phyloP scores from a whole-genome alignment of 2,329 filamentous ascomycete genomes.

The Ophioceras dolichostomum region DNA sequence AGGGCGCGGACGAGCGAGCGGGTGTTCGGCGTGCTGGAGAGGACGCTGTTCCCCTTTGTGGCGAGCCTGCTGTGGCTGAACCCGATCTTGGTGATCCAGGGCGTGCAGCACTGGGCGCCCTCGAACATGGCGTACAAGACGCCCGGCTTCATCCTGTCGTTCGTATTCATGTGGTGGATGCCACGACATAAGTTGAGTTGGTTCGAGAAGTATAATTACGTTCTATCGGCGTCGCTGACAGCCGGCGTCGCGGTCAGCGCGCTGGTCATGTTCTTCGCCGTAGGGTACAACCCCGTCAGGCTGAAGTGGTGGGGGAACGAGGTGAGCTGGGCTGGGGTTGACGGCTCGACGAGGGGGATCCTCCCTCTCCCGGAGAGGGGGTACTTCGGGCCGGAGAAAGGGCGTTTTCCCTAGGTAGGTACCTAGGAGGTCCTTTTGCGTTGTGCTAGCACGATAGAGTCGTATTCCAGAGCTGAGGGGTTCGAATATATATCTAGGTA shows the following conservation, averaged over 20 bases:
- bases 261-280: slow-evolving; percentile 26
- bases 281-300: slow-evolving; percentile 22
- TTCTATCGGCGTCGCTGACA: slow-evolving; percentile 17
- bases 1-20: neutral
- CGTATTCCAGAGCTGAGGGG: no score
- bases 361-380: slow-evolving; percentile 4
- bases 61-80: slow-evolving; percentile 3
- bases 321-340: slow-evolving; percentile 22
- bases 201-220: slow-evolving; percentile 20
- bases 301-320: slow-evolving; percentile 33
- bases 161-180: slow-evolving; percentile 13
- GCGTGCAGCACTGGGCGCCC: slow-evolving; percentile 5
- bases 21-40: neutral
- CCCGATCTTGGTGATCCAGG: slow-evolving; percentile 5
- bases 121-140: slow-evolving; percentile 10
- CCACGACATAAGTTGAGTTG: slow-evolving; percentile 10
- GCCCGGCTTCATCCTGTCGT: slow-evolving; percentile 9
- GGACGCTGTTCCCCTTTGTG: neutral
- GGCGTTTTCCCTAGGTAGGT: neutral
- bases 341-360: slow-evolving; percentile 6
- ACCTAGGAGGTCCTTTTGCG: no score
- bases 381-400: slow-evolving; percentile 6
- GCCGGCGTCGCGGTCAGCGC: slow-evolving; percentile 18
- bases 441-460: no score
- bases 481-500: no score